Conservation (phyloP, 2,329 filamentous ascomycete species). For the Calonectria honghensis region DNA sequence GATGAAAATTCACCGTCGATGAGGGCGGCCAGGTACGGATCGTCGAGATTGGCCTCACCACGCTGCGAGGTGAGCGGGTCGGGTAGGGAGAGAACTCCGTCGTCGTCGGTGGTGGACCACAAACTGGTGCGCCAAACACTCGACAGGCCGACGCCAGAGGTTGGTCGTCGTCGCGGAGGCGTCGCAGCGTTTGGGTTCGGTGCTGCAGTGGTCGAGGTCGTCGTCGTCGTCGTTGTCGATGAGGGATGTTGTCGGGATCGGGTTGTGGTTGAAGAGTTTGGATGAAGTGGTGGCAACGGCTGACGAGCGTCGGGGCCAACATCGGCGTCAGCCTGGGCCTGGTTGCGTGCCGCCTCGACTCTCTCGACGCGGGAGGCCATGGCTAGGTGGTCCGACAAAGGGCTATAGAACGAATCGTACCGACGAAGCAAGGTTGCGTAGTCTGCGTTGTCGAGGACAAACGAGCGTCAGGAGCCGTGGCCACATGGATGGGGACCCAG, state of each 20-base stretch:
- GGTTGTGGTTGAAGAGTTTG: constrained; percentile 9
- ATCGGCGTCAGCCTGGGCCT: constrained; percentile 32
- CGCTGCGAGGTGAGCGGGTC: constrained; percentile 31
- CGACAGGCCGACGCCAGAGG: constrained; percentile 6
- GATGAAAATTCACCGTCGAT: constrained; percentile 59
- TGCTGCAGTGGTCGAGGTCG: constrained; percentile 2
- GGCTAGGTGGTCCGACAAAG: constrained; percentile 44
- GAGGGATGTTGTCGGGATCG: constrained; percentile 33
- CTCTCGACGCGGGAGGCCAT: constrained; percentile 51
- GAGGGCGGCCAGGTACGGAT: constrained; percentile 54
- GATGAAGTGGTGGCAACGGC: constrained; percentile 50
- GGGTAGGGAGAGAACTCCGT: constrained; percentile 7
- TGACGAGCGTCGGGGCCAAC: constrained; percentile 43
- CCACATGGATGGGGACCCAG: constrained; percentile 36
- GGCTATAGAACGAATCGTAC: constrained; percentile 15
- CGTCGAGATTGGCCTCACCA: constrained; percentile 46
- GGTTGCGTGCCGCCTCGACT: constrained; percentile 44
- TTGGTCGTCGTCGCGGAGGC: constrained; percentile 14
- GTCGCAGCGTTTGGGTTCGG: constrained; percentile 28
- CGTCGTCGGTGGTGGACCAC: constrained; percentile 27
- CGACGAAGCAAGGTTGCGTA: constrained; percentile 47
- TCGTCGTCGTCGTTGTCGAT: constrained; percentile 18
- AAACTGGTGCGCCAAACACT: constrained; percentile 5
- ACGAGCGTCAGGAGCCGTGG: constrained; percentile 49
- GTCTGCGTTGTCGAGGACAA: constrained; percentile 51